Evolutionary conservation across 805 yeast genomes (phyloP).

Genomic region (Candida quercuum): DNA sequence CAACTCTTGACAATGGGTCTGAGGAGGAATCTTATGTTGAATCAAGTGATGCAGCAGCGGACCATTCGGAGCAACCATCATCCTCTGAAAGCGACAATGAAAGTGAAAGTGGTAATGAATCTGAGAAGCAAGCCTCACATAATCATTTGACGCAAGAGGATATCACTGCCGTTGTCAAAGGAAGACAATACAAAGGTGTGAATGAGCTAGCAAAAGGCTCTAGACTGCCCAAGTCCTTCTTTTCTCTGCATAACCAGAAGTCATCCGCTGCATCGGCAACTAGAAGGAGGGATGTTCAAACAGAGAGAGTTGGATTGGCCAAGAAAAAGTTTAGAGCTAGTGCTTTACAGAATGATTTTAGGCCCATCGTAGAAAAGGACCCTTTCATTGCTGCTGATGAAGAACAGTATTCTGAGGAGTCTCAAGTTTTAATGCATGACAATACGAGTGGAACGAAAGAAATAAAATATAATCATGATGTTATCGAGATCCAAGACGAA

Average conservation of each 20-base stretch:
- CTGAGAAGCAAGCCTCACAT: too few relatives aligned
- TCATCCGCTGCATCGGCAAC: not conserved
- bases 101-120: too few relatives aligned
- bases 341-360: not conserved
- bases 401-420: too few relatives aligned
- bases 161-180: slow-evolving; percentile 10
- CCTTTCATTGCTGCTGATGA: not conserved
- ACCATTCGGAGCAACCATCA: not conserved
- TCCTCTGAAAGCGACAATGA: not conserved
- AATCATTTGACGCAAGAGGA: not conserved
- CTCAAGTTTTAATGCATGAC: too few relatives aligned
- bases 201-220: slow-evolving; percentile 17
- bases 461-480: not conserved
- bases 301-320: slow-evolving; percentile 19
- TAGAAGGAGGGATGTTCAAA: slow-evolving; percentile 1
- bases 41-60: not conserved
- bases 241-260: slow-evolving; percentile 8
- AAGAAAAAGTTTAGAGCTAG: slow-evolving; percentile 9
- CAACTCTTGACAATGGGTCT: not conserved
- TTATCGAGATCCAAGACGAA: not conserved
- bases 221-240: slow-evolving; percentile 20
- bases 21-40: not conserved
- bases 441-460: too few relatives aligned
- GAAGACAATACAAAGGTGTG: slow-evolving; percentile 15
- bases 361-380: slow-evolving; percentile 1